Evolutionary conservation across 1,139 yeast genomes (phyloP).

Genomic region (Candida sojae): DNA sequence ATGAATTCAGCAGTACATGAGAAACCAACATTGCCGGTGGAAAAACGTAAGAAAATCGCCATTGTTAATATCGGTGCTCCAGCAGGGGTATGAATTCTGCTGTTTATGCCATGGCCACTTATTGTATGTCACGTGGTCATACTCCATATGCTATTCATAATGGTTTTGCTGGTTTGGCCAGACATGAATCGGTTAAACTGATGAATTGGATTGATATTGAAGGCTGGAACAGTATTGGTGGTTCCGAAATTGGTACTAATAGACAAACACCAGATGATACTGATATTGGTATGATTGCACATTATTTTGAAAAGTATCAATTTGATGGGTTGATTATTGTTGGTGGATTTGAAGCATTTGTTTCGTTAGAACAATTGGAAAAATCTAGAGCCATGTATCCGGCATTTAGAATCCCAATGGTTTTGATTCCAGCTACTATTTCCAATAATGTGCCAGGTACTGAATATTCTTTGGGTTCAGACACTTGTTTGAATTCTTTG

Average conservation of each 20-base stretch:
- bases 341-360: conserved; percentile 83
- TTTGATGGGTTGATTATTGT: conserved; percentile 74
- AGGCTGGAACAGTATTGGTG: conserved; percentile 75
- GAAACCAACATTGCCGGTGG: conserved; percentile 56
- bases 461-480: conserved; percentile 76
- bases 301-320: conserved; percentile 69
- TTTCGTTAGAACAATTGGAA: conserved; percentile 66
- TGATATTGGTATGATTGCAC: conserved; percentile 75
- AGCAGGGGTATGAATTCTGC: conserved; percentile 83
- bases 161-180: conserved; percentile 76
- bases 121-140: conserved; percentile 76
- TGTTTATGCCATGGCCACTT: conserved; percentile 71
- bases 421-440: conserved; percentile 77
- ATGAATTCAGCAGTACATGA: conserved; percentile 64
- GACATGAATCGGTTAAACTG: conserved; percentile 67
- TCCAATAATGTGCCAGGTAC: conserved; percentile 86
- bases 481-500: conserved; percentile 74
- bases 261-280: conserved; percentile 66
- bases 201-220: conserved; percentile 70
- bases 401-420: conserved; percentile 75
- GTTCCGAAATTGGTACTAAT: conserved; percentile 82
- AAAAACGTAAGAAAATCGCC: conserved; percentile 63
- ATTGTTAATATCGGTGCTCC: conserved; percentile 82
- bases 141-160: conserved; percentile 71
- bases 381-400: conserved; percentile 66